Base-by-base conservation (phyloP, 176 grass and related monocot genomes). In the Carex pumila region DNA sequence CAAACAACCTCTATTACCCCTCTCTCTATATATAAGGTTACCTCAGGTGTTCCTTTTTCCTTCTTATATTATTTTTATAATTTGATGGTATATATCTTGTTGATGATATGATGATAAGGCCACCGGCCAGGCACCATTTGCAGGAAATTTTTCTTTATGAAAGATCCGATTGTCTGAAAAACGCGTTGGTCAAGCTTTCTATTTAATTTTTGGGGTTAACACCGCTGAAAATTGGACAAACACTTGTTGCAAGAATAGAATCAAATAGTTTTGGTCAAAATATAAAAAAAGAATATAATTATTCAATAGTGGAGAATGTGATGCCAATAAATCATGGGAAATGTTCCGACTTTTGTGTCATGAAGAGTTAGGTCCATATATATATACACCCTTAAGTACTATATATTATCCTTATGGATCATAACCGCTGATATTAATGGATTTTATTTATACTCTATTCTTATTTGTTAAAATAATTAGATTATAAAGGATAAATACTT, bases 21-120 rank as follows among this genome's bases (percentile, higher is more conserved):
- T 65, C 36, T 81, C 65, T 65, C n/a, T 82, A 82, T 82, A 30
- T 82, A 82, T 82, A 82, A 74, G 79, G 19, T 39, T 60, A 31
- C 12, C 50, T 12, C 15, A 15, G 21, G 47, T 45, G 7, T 50
- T 21, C 5, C 0, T n/a, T 12, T 43, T 80, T 29, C 10, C 9
- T 18, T 68, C 9, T 60, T 71, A 0, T 43, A 10, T 45, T 43
- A 29, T 31, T 66, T 34, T 32, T 66, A 14, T 18, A 52, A 73
- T 50, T 53, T 53, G 71, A 43, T 6, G 45, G 45, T 53, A 74
- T 30, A 45, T 53, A 39, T 39, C 5, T 39, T 39, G 37, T 39
- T 39, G 37, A 39, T 39, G 4, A 39, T 39, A 39, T 25, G 11
- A 25, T 53, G 71, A 52, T 53, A 53, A 74, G 43, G 71, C 71